Conservation (phyloP, 345 rosid genomes). For the Rhizophora apiculata region DNA sequence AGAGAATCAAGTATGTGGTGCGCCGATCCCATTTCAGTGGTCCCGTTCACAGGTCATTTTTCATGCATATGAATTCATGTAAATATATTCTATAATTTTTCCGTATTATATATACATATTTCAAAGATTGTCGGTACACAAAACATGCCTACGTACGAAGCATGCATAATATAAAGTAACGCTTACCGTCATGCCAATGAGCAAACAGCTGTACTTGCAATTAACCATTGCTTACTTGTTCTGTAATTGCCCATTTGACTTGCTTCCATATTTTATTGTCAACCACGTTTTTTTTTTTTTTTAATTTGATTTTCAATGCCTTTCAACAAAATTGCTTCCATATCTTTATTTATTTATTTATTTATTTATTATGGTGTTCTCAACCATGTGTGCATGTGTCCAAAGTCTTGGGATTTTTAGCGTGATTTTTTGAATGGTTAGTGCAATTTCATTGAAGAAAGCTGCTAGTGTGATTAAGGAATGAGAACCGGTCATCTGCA, state of each 20-base stretch:
- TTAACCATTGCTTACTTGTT: not conserved
- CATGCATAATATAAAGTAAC: not conserved
- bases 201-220: constrained; percentile 24
- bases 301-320: constrained; percentile 17
- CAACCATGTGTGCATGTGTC: too few relatives aligned
- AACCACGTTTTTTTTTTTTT: constrained; percentile 13
- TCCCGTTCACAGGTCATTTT: constrained; percentile 16
- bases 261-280: constrained; percentile 24
- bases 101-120: not conserved
- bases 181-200: constrained; percentile 45
- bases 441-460: too few relatives aligned
- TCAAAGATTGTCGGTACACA: too few relatives aligned
- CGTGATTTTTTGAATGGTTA: too few relatives aligned
- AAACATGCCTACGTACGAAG: too few relatives aligned
- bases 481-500: constrained; percentile 7
- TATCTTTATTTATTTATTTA: constrained; percentile 19
- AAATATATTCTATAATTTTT: not conserved
- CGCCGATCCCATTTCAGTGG: constrained; percentile 30
- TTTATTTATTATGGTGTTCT: too few relatives aligned
- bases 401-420: too few relatives aligned
- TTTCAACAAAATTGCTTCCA: not conserved
- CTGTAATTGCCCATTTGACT: constrained; percentile 38
- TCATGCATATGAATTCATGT: not conserved
- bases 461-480: not conserved
- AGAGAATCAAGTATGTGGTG: constrained; percentile 40